phyloP scores from a whole-genome alignment of 495 filamentous ascomycete species.

The Hyaloscypha finlandica region DNA sequence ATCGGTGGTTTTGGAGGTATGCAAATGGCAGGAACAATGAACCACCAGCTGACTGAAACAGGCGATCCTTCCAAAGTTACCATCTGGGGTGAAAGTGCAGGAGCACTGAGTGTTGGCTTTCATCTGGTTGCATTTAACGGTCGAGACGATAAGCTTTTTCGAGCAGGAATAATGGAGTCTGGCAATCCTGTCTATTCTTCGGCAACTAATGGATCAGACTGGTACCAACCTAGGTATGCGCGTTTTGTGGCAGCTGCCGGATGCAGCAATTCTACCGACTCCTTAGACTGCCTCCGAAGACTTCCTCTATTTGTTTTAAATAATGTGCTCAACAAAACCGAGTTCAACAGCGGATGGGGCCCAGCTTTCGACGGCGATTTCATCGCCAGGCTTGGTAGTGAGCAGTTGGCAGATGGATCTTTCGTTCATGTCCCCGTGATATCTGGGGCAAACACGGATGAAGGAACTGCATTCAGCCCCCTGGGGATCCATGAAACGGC shows the following conservation, averaged over 20 bases:
- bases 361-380: slow-evolving; percentile 61
- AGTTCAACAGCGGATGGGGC: slow-evolving; percentile 54
- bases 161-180: slow-evolving; percentile 30
- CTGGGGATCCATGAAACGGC: not conserved
- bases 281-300: slow-evolving; percentile 40
- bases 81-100: slow-evolving; percentile 71
- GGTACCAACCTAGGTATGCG: not conserved
- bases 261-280: slow-evolving; percentile 14
- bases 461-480: slow-evolving; percentile 38
- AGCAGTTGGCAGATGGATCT: slow-evolving; percentile 48
- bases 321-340: slow-evolving; percentile 43
- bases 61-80: slow-evolving; percentile 68
- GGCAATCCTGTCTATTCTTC: slow-evolving; percentile 22
- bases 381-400: slow-evolving; percentile 52
- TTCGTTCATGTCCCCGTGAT: slow-evolving; percentile 55
- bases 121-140: slow-evolving; percentile 59
- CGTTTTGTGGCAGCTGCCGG: not conserved
- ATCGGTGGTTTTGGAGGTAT: slow-evolving; percentile 70
- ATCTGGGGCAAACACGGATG: slow-evolving; percentile 54
- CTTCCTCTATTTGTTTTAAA: slow-evolving; percentile 46
- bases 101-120: slow-evolving; percentile 53
- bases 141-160: slow-evolving; percentile 29
- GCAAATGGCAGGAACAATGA: slow-evolving; percentile 50
- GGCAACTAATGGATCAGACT: not conserved
- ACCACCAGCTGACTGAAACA: slow-evolving; percentile 52